phyloP scores from a whole-genome alignment of 225 moss, liverwort and hornwort genomes.

The Polytrichum commune region DNA sequence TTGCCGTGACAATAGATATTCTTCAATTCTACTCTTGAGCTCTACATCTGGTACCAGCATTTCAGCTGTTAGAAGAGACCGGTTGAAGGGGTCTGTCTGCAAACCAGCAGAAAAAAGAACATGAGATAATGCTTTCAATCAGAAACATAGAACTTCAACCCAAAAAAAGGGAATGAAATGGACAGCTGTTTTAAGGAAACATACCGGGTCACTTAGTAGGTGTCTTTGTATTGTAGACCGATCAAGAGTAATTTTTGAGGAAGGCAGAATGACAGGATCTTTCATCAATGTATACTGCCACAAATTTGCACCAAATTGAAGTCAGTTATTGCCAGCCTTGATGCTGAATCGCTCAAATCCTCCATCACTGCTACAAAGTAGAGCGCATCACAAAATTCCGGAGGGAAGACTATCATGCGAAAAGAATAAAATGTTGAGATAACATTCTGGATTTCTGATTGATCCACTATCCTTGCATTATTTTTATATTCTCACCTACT shows the following conservation, averaged over 20 bases:
- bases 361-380: not conserved
- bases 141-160: not conserved
- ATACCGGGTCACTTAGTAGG: constrained; percentile 96
- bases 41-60: constrained; percentile 86
- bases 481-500: no score
- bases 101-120: constrained; percentile 15
- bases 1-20: constrained; percentile 62
- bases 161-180: not conserved
- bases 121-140: not conserved
- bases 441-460: no score
- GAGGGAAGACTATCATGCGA: no score
- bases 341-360: not conserved
- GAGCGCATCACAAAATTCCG: not conserved
- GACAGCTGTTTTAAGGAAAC: not conserved
- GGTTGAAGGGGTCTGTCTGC: constrained; percentile 99
- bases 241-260: constrained; percentile 87
- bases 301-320: not conserved
- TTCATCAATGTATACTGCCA: constrained; percentile 93
- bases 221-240: constrained; percentile 98
- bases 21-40: constrained; percentile 77
- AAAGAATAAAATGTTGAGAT: no score
- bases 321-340: not conserved
- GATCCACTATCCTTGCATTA: no score
- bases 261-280: constrained; percentile 96
- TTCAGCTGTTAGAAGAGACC: constrained; percentile 85